Conservation (phyloP, 768 basidiomycete genomes). For the Paxillus involutus region DNA sequence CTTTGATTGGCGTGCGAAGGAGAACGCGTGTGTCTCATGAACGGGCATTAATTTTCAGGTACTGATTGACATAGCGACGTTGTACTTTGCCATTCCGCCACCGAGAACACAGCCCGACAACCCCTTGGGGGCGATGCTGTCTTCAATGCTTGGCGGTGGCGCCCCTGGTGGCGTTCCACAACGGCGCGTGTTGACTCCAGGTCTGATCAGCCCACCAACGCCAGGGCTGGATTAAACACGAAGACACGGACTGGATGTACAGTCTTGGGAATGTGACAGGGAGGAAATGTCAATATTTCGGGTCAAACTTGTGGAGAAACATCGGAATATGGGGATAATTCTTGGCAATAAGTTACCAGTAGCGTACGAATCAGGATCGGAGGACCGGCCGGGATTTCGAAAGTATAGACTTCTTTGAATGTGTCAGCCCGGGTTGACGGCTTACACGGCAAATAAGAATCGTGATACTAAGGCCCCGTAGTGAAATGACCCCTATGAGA, state of each 20-base stretch:
- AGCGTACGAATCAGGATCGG: conserved; percentile 6
- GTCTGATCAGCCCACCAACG: conserved; percentile 20
- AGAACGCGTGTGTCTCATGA: not conserved
- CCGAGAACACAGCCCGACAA: conserved; percentile 71
- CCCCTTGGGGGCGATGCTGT: conserved; percentile 86
- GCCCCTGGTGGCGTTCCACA: conserved; percentile 30
- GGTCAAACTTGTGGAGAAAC: not conserved
- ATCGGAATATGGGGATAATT: conserved; percentile 6
- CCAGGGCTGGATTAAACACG: conserved; percentile 27
- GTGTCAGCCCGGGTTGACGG: too few species aligned
- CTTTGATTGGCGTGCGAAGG: not conserved
- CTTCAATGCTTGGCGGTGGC: conserved; percentile 82
- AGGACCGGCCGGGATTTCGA: not conserved
- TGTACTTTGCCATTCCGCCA: conserved; percentile 88
- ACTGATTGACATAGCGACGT: conserved; percentile 62
- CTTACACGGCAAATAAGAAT: too few species aligned
- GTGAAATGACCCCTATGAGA: not conserved
- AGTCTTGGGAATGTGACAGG: not conserved
- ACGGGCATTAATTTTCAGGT: conserved; percentile 39
- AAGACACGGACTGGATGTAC: not conserved
- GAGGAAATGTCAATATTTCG: too few species aligned
- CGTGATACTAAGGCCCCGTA: too few species aligned
- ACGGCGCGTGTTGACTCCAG: conserved; percentile 29
- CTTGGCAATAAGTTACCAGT: not conserved
- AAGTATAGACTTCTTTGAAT: too few species aligned